Evolutionary conservation across 495 filamentous ascomycete species (phyloP), one percentile per base, ranked within the genome.

Genomic region (Rostrohypoxylon terebratum): DNA sequence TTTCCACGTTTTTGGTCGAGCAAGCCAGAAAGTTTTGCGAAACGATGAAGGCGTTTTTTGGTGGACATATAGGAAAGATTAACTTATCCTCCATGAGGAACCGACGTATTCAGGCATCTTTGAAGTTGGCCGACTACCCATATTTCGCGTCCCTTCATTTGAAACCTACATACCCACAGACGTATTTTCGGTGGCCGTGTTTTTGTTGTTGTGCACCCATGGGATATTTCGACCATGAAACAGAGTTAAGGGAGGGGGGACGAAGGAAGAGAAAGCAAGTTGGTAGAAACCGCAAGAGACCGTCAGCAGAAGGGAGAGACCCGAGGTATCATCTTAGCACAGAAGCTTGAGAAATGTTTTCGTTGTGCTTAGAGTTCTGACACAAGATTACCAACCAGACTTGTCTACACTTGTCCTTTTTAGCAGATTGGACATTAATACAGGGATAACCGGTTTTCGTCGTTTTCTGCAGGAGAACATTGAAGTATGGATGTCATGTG

Each of bases 11-110:
- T 71, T 75, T 71, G 64, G 76, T 61, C 68, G 63, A 63, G 62
- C 63, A 42, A 71, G 69, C 72, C 75, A 72, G 47, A 71, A 69
- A 64, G 45, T 73, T 72, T 78, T 71, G 66, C 74, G 73, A 67
- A 70, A 72, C 66, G 67, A 69, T 73, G 61, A 70, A 59, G 75
- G 72, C 69, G 72, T 77, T 78, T 76, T 77, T 77, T 75, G 77
- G 73, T 72, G 72, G 70, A 69, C 64, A 75, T 72, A 77, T 75
- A 78, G 76, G 76, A 76, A 78, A 71, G 76, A 78, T 48, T 45
- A 69, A 34, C n/a, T 31, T 59, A 63, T 57, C 70, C 69, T 78
- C 66, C 50, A 48, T 47, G 63, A 75, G 69, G 69, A 68, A 67
- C 57, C 48, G 76, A 71, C 76, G 69, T 75, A 69, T 69, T 71